phyloP scores from a whole-genome alignment of 129 eudicot genomes.

The Tagetes patula region DNA sequence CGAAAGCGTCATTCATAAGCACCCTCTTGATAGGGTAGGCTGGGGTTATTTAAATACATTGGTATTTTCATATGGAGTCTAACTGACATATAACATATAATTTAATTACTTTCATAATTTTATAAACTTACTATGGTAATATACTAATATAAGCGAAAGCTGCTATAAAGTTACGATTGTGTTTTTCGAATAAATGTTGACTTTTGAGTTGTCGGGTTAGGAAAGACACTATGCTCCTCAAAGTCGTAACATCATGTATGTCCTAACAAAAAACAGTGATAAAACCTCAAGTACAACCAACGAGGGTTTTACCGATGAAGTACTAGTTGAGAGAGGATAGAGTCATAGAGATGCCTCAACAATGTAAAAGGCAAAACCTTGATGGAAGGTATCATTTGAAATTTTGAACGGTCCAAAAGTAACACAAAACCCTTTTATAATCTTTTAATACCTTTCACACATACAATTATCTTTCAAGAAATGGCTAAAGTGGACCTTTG shows the following conservation, averaged over 20 bases:
- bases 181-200: no score
- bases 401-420: constrained; percentile 33
- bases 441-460: constrained; percentile 23
- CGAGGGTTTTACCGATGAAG: not conserved
- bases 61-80: no score
- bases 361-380: constrained; percentile 19
- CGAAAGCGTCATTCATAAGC: no score
- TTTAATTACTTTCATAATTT: no score
- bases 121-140: no score
- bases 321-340: constrained; percentile 15
- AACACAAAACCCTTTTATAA: not conserved
- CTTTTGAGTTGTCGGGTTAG: no score
- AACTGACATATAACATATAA: no score
- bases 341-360: constrained; percentile 26
- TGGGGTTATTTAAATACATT: no score
- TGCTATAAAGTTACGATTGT: no score
- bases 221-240: no score
- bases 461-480: constrained; percentile 9
- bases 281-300: not conserved
- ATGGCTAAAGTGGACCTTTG: constrained; percentile 20
- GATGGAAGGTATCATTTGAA: constrained; percentile 28
- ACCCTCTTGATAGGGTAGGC: no score
- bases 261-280: not conserved
- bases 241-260: not conserved
- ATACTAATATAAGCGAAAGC: no score